phyloP scores from a whole-genome alignment of 257 asterid species.

The Solanum pimpinellifolium region DNA sequence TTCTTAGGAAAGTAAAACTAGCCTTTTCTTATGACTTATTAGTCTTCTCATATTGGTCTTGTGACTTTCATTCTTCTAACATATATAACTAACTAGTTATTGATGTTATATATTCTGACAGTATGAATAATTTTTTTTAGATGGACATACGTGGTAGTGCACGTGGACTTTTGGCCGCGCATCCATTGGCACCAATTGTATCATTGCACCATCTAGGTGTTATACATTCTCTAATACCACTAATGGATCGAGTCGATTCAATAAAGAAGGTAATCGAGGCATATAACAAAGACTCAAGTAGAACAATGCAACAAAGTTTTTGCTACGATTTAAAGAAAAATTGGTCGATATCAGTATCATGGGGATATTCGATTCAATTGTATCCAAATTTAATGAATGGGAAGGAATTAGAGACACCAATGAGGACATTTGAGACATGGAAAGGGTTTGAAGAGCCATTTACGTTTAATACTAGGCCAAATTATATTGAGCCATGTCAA shows the following conservation, averaged over 20 bases:
- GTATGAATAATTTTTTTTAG: slow-evolving; percentile 4
- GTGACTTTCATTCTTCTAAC: background rate
- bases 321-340: slow-evolving; percentile 42
- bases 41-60: background rate
- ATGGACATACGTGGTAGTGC: slow-evolving; percentile 61
- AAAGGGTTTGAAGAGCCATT: slow-evolving; percentile 49
- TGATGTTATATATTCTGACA: background rate
- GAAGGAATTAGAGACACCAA: slow-evolving; percentile 43
- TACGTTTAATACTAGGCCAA: slow-evolving; percentile 41
- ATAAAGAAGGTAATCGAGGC: slow-evolving; percentile 32
- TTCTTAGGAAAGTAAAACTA: background rate
- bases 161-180: slow-evolving; percentile 72
- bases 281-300: slow-evolving; percentile 42
- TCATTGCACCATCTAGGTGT: slow-evolving; percentile 71
- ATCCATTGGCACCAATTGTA: slow-evolving; percentile 67
- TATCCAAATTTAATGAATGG: slow-evolving; percentile 35
- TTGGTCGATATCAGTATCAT: slow-evolving; percentile 59
- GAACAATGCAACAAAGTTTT: slow-evolving; percentile 52
- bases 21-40: background rate
- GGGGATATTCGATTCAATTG: slow-evolving; percentile 72
- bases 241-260: slow-evolving; percentile 27
- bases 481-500: slow-evolving; percentile 38
- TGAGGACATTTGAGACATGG: slow-evolving; percentile 68
- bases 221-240: slow-evolving; percentile 46
- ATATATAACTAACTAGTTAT: too few relatives aligned